Base-by-base conservation (phyloP, 2,329 filamentous ascomycete species). In the Epicoccum sorghinum region DNA sequence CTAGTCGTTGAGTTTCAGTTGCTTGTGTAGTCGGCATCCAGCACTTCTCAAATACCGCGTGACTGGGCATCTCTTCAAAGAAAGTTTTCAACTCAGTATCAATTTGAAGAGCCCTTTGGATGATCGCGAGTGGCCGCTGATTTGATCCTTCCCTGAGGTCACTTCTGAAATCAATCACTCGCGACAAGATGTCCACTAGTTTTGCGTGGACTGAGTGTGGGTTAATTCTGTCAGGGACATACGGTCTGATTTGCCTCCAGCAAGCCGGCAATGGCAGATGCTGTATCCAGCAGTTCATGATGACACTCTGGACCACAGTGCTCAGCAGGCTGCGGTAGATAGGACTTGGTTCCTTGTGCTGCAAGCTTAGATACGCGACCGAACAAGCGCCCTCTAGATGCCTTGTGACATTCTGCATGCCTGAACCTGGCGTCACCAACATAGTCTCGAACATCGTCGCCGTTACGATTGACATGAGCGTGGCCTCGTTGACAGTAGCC, bases 381-480 rank as follows among this genome's bases (percentile, higher is more conserved):
- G 61, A 52, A 14, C 68, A 57, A n/a, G 67, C 67, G 5, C 69
- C 69, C 14, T 65, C 58, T 3, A 71, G 51, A 39, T 71, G 69
- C 47, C 60, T 71, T 8, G 53, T 55, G 39, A 64, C 57, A 37
- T 68, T 70, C 7, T 58, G 43, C 43, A 68, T 60, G 8, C 61
- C 63, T 24, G 44, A 48, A 0, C 43, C 40, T 8, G 50, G 48
- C 13, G 65, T 62, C 8, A 61, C 47, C 24, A 66, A 55, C 42
- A 71, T 47, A 9, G 66, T 57, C 47, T 71, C 67, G 48, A 67
- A 70, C 58, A 70, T 67, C 8, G 65, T 60, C 2, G 66, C 57
- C 38, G 69, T 51, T 42, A 70, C 54, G 5, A 70, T 64, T 2
- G 66, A 60, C 32, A 66, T 55, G 2, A 71, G 56, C 7, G 62